Evolutionary conservation across 768 basidiomycete genomes (phyloP), one percentile per base, ranked within the genome.

Genomic region (Phlegmacium glaucopus): DNA sequence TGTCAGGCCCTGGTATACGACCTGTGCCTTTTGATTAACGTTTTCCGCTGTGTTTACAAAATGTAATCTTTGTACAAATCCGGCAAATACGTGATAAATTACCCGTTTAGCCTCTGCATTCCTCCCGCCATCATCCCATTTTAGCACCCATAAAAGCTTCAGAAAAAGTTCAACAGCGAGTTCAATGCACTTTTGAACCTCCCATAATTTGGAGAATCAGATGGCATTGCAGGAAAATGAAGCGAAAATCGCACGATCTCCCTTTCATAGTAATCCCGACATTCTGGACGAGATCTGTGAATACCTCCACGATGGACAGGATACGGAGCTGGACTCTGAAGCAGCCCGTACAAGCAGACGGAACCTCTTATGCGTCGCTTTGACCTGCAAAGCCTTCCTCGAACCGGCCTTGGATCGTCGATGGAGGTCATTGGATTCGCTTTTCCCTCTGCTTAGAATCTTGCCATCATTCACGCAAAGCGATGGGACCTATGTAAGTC

Each of bases 1-100:
- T 87, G 13, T 64, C 70, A 38, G 84, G 86, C 6, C 76, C 80
- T 12, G 83, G 80, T 4, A 85, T 89, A 56, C 67, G 83, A 34
- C 86, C 86, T 15, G 85, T 92, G 9, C 90, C 90, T 0, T 92
- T 92, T 58, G 90, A 92, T 62, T 90, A 66, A 68, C 30, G 28
- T 28, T 32, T 27, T 10, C 26, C 35, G n/a, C n/a, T n/a, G n/a
- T n/a, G 22, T 5, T 3, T 22, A 22, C 2, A 5, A 22, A 22
- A 22, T 22, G 22, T 22, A 2, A 22, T 22, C 5, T 22, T 22
- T 22, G 22, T 22, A 22, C 22, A 3, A 22, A 22, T 22, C 22
- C 22, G 22, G 22, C 5, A 22, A 22, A 22, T 22, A 22, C 22
- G 3, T 22, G 22, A 22, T 22, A 5, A 5, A 22, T 22, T 5